These are phyloP conservation scores for Gymnopilus junonius DNA, from an alignment of 768 basidiomycete species.

Conservation along the genomic window DNA sequence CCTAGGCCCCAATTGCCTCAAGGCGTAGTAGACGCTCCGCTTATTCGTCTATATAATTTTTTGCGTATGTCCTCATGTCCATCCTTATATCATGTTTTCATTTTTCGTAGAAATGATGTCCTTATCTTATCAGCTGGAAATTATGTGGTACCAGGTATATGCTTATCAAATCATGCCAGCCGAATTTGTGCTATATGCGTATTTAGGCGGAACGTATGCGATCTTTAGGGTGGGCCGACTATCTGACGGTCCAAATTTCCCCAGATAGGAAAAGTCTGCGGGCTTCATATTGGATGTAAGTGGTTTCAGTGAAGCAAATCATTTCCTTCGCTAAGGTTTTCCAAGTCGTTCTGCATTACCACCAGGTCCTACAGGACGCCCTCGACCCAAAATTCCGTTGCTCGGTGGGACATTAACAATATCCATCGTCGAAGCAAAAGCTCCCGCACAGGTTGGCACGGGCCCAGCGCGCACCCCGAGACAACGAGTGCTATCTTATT, in stretches of 20 bases:
- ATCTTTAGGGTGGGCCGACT: conserved; percentile 86
- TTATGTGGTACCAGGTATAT: conserved; percentile 75
- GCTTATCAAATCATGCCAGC: too few species aligned
- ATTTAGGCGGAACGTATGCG: conserved; percentile 74
- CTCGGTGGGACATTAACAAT: conserved; percentile 78
- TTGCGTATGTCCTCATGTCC: conserved; percentile 62
- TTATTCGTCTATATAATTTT: conserved; percentile 86
- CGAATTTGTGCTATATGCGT: conserved; percentile 2
- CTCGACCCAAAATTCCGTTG: conserved; percentile 52
- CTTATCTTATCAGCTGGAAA: conserved; percentile 90
- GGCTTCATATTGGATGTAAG: conserved; percentile 90
- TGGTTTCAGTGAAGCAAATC: not conserved
- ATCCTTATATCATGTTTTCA: not conserved
- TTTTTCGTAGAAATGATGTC: conserved; percentile 79
- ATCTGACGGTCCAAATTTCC: conserved; percentile 71
- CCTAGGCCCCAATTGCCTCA: conserved; percentile 57
- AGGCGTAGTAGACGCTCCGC: conserved; percentile 76
- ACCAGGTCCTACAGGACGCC: conserved; percentile 29
- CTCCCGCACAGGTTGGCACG: conserved; percentile 37
- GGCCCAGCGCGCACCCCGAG: conserved; percentile 59
- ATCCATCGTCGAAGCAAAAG: conserved; percentile 62
- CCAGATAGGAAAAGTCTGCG: conserved; percentile 69
- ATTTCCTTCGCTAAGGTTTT: not conserved
- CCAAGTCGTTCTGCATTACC: conserved; percentile 34
- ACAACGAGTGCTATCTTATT: conserved; percentile 57